These are phyloP conservation scores for Plectosphaerella cucumerina DNA, from an alignment of 2,329 filamentous ascomycete species.

Conservation along the genomic window DNA sequence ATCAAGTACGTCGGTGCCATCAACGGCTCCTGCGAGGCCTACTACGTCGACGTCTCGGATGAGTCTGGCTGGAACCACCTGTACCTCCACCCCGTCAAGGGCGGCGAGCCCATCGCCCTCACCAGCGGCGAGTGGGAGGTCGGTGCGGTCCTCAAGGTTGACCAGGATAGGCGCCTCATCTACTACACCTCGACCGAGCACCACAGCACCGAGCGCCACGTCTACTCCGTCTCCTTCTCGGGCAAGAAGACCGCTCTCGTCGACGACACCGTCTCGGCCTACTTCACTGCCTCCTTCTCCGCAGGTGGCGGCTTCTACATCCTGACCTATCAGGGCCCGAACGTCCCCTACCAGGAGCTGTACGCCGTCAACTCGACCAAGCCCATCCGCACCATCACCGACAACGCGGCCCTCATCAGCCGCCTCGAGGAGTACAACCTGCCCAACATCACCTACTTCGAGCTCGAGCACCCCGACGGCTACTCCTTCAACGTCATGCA, in stretches of 20 bases:
- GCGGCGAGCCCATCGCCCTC: constrained; percentile 51
- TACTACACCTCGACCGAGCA: constrained; percentile 63
- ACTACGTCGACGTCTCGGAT: constrained; percentile 66
- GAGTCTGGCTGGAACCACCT: constrained; percentile 62
- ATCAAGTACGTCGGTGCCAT: constrained; percentile 51
- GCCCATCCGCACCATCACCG: constrained; percentile 54
- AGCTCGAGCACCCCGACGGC: constrained; percentile 57
- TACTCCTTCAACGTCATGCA: constrained; percentile 62
- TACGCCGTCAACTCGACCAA: constrained; percentile 51
- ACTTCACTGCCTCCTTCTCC: constrained; percentile 64
- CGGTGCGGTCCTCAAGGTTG: constrained; percentile 52
- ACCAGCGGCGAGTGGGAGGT: constrained; percentile 66
- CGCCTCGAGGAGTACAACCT: constrained; percentile 55
- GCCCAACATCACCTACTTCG: constrained; percentile 60
- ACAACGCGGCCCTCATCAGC: constrained; percentile 53
- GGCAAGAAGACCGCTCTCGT: constrained; percentile 55
- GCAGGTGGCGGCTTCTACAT: constrained; percentile 60
- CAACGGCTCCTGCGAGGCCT: constrained; percentile 30
- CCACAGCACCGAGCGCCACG: constrained; percentile 62
- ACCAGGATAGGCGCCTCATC: constrained; percentile 49
- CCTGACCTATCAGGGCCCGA: constrained; percentile 59
- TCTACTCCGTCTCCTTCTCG: constrained; percentile 63
- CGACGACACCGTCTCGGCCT: constrained; percentile 52
- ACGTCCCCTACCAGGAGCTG: constrained; percentile 66
- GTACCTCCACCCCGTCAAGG: constrained; percentile 57